phyloP scores from a whole-genome alignment of 1,284 basidiomycete species.

The Xerocomus amazonicus region DNA sequence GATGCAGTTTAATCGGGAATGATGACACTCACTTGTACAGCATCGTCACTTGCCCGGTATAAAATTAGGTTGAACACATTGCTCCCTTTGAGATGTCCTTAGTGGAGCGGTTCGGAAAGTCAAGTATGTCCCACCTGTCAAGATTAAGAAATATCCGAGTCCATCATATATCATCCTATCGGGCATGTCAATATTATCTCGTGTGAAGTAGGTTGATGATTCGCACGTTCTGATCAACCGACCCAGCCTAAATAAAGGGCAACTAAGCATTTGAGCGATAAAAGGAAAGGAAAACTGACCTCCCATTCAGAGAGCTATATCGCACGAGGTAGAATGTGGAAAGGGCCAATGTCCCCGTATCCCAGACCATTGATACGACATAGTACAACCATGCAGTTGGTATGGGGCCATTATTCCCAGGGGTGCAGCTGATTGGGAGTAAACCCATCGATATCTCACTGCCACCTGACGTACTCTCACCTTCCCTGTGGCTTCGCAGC shows the following conservation, averaged over 20 bases:
- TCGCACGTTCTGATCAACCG: constrained; percentile 32
- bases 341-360: constrained; percentile 34
- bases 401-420: constrained; percentile 27
- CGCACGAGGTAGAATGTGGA: constrained; percentile 35
- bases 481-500: constrained; percentile 20
- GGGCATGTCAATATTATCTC: constrained; percentile 3
- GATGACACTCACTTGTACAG: constrained; percentile 24
- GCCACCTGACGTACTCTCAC: constrained; percentile 13
- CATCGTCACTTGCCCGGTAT: constrained; percentile 18
- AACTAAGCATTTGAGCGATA: background rate
- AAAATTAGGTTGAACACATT: constrained; percentile 31
- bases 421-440: constrained; percentile 32
- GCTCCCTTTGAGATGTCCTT: constrained; percentile 10
- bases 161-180: constrained; percentile 36
- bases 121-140: constrained; percentile 26
- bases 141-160: constrained; percentile 31
- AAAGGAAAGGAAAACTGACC: constrained; percentile 16
- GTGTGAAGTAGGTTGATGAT: background rate
- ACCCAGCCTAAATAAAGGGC: constrained; percentile 18
- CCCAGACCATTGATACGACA: constrained; percentile 39
- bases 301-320: constrained; percentile 25
- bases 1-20: constrained; percentile 11
- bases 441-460: background rate
- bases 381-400: constrained; percentile 42
- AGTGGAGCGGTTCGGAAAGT: background rate